phyloP scores from a whole-genome alignment of 192 early-diverging fungal genomes.

The Backusella australiensis region DNA sequence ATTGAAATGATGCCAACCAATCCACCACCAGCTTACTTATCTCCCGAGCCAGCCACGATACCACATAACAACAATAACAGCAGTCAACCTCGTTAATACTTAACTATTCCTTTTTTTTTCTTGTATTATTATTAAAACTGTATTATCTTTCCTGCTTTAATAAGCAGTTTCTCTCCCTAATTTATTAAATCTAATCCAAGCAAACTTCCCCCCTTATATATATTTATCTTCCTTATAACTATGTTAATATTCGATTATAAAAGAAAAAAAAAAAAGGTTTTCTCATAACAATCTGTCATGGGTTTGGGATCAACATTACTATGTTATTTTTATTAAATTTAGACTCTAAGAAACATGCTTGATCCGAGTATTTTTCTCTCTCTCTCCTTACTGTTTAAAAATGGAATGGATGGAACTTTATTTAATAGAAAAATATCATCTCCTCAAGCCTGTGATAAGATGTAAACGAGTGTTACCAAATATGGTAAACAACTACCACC shows the following conservation, averaged over 20 bases:
- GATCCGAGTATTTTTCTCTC: no score
- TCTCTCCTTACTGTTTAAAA: no score
- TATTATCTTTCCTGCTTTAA: not conserved
- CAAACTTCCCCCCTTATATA: not conserved
- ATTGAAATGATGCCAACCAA: constrained; percentile 1
- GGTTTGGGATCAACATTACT: not conserved
- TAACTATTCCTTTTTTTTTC: not conserved
- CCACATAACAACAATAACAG: not conserved
- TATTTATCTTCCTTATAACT: not conserved
- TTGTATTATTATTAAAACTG: constrained; percentile 4
- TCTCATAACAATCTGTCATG: not conserved
- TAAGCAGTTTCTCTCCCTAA: not conserved
- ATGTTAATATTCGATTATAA: not conserved
- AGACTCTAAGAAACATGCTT: no score
- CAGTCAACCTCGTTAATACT: not conserved
- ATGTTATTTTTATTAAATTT: no score
- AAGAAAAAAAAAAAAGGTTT: not conserved
- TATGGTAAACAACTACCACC: not conserved
- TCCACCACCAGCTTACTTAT: not conserved
- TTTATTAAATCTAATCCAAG: not conserved
- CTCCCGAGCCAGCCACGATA: not conserved
- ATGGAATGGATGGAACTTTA: no score
- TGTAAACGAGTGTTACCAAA: not conserved
- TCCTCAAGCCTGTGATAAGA: no score
- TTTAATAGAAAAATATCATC: no score